A percentile compares a stretch with the other conserved stretches of the same genome.
These are phyloP conservation scores for Beauveria asiatica DNA, from an alignment of 2,329 filamentous ascomycete species.

Conservation along the genomic window DNA sequence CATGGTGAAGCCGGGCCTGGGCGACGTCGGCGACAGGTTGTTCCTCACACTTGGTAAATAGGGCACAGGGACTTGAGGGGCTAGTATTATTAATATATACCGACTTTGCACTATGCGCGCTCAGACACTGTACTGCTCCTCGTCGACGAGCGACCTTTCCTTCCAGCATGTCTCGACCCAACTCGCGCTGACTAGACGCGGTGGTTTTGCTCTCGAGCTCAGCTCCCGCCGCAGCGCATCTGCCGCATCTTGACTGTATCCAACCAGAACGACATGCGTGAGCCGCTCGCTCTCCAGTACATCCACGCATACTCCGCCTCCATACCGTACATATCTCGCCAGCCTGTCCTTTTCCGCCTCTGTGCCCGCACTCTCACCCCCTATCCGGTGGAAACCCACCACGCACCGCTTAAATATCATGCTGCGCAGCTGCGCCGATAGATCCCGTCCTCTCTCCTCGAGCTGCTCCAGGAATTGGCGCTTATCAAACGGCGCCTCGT, in stretches of 20 bases:
- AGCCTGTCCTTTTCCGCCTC: constrained; percentile 33
- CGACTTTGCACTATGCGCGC: not conserved
- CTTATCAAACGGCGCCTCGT: constrained; percentile 33
- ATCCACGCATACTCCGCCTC: constrained; percentile 50
- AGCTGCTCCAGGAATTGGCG: constrained; percentile 45
- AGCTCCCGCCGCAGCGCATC: constrained; percentile 35
- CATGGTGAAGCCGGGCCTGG: constrained; percentile 85
- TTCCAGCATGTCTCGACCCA: constrained; percentile 81
- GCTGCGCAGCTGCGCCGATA: constrained; percentile 39
- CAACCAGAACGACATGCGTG: constrained; percentile 58
- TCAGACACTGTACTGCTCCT: constrained; percentile 49
- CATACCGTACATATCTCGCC: constrained; percentile 57
- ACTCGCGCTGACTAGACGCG: constrained; percentile 56
- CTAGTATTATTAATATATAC: not conserved
- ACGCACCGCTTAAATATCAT: constrained; percentile 43
- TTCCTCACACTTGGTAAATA: constrained; percentile 82
- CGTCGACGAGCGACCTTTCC: constrained; percentile 70
- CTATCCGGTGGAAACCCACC: constrained; percentile 30
- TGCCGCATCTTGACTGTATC: constrained; percentile 28
- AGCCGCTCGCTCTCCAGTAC: constrained; percentile 42
- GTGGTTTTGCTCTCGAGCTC: constrained; percentile 42
- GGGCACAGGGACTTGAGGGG: not conserved
- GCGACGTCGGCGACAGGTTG: constrained; percentile 83
- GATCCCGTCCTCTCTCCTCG: constrained; percentile 44
- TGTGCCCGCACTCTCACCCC: constrained; percentile 21